phyloP scores from a whole-genome alignment of 2,329 filamentous ascomycete species.

The Xylaria sp. region DNA sequence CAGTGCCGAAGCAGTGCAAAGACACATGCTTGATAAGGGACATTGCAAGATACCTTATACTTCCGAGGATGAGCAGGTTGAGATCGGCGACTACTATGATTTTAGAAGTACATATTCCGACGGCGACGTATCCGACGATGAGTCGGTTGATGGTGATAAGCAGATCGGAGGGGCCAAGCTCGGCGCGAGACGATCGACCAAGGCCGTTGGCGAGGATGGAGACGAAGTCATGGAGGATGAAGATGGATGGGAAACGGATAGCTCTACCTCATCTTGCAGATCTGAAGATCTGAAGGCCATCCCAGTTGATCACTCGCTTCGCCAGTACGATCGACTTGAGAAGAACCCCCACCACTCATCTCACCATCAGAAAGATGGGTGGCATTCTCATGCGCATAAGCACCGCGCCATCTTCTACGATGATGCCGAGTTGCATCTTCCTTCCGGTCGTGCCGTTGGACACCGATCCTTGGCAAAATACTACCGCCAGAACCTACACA shows the following conservation, averaged over 20 bases:
- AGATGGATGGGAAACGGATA: constrained; percentile 95
- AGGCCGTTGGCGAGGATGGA: constrained; percentile 54
- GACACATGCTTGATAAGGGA: constrained; percentile 95
- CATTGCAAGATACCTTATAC: constrained; percentile 97
- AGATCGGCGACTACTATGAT: constrained; percentile 96
- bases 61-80: constrained; percentile 85
- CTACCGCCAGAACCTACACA: constrained; percentile 89
- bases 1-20: constrained; percentile 80
- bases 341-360: constrained; percentile 77
- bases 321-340: constrained; percentile 72
- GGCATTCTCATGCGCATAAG: constrained; percentile 81
- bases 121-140: constrained; percentile 65
- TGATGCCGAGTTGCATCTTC: constrained; percentile 91
- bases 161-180: constrained; percentile 69
- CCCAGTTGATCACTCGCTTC: constrained; percentile 71
- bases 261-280: constrained; percentile 83
- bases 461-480: constrained; percentile 87
- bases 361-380: constrained; percentile 74
- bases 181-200: constrained; percentile 60
- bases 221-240: constrained; percentile 61
- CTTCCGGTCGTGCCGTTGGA: constrained; percentile 84
- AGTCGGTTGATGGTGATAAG: constrained; percentile 49
- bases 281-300: constrained; percentile 82
- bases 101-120: constrained; percentile 96
- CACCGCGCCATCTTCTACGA: constrained; percentile 82